Conservation (phyloP, 768 basidiomycete species). For the Pseudohyphozyma bogoriensis region DNA sequence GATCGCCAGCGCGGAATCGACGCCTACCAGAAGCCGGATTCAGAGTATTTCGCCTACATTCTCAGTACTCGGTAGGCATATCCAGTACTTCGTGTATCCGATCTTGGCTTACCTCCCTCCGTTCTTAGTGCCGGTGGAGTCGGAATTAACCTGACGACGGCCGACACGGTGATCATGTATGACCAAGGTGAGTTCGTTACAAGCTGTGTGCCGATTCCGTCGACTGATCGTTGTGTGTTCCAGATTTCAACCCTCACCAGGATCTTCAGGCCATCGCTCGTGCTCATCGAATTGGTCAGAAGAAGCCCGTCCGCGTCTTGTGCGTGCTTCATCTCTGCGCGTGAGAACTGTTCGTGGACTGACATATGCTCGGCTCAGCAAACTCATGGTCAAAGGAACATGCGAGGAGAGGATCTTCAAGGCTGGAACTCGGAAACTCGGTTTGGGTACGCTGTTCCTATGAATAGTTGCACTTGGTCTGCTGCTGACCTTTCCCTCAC, state of each 20-base stretch:
- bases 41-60: conserved; percentile 78
- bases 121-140: conserved; percentile 75
- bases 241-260: conserved; percentile 97
- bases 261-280: conserved; percentile 72
- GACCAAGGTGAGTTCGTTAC: not conserved
- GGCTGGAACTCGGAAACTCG: conserved; percentile 38
- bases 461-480: conserved; percentile 79
- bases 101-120: conserved; percentile 43
- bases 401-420: conserved; percentile 43
- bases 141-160: conserved; percentile 72
- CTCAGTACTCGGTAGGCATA: conserved; percentile 57
- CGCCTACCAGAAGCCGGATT: conserved; percentile 75
- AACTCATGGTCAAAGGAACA: conserved; percentile 87
- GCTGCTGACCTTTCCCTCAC: conserved; percentile 43
- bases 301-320: conserved; percentile 40
- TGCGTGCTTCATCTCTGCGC: too few relatives aligned
- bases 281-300: conserved; percentile 87
- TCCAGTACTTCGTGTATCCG: conserved; percentile 37
- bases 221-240: conserved; percentile 49
- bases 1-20: conserved; percentile 78
- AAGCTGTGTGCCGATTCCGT: not conserved
- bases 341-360: too few relatives aligned
- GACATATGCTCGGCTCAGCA: too few relatives aligned
- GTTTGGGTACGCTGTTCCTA: conserved; percentile 53
- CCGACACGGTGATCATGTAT: conserved; percentile 76